Base-by-base conservation (phyloP, 305 asterid genomes). In the Andrographis paniculata region DNA sequence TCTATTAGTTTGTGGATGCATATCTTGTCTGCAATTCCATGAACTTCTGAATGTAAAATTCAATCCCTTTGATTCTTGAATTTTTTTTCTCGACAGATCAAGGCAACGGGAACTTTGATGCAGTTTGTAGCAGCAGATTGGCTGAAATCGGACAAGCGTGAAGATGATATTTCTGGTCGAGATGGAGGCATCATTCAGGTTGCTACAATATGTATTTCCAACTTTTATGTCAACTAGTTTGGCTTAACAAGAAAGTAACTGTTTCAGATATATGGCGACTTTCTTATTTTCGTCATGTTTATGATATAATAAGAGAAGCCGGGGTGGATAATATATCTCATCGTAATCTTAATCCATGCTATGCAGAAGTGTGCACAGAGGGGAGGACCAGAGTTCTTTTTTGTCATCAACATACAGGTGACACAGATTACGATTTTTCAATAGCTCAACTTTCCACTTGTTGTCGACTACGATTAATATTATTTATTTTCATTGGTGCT, bases 111-210 rank as follows among this genome's bases (percentile, higher is more conserved):
- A 48, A 78, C 84, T 30, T 64, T 80, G 76, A 62, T 80, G 82
- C 74, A 79, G 59, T 52, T 88, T 79, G 84, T 84, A 41, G 93
- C 66, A 52, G 97, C 95, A 9, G 97, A 89, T 58, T 89, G 95
- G 93, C 62, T 85, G 53, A 78, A 66, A 58, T 89, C 94, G 2
- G 72, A 72, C 42, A 74, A 67, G 41, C 86, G 88, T 23, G 94
- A 89, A 73, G 91, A 85, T 36, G 71, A 88, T 67, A 76, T 85
- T 45, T 79, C 83, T 11, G 73, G 82, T 54, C 85, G 91, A 16
- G 59, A 65, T 1, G 81, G 80, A 52, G 65, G 94, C 82, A 79
- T 88, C 23, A 93, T 82, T 62, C 91, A 82, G 84, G 97, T 85
- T 52, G 18, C 20, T 42, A 6, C 20, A 24, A 24, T 3, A 24